These are phyloP conservation scores for Plicaturopsis crispa DNA, from an alignment of 768 basidiomycete genomes.

Conservation along the genomic window DNA sequence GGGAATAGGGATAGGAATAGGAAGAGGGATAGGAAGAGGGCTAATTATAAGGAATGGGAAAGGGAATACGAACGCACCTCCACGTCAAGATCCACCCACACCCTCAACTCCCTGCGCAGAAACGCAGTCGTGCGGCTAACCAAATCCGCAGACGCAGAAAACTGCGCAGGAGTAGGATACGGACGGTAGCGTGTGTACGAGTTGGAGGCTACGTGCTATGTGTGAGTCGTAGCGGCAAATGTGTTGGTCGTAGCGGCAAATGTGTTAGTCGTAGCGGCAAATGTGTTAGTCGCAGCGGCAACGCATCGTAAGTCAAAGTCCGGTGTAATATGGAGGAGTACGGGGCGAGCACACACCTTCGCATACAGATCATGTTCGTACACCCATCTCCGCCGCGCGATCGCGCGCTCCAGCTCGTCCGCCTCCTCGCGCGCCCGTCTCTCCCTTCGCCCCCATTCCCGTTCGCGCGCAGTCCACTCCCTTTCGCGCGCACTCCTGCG, in stretches of 20 bases:
- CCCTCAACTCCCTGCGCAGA: slow-evolving; percentile 75
- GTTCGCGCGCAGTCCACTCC: slow-evolving; percentile 29
- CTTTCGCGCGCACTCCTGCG: slow-evolving; percentile 21
- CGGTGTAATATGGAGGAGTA: background rate
- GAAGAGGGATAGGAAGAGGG: background rate
- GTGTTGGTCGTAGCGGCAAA: background rate
- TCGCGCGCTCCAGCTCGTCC: slow-evolving; percentile 70
- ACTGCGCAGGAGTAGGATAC: slow-evolving; percentile 80
- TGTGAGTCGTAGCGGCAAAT: background rate
- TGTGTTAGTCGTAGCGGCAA: background rate
- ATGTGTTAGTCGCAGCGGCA: background rate
- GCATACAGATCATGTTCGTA: slow-evolving; percentile 77
- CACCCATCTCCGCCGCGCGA: slow-evolving; percentile 69
- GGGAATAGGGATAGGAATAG: slow-evolving; percentile 1
- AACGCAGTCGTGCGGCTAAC: slow-evolving; percentile 75
- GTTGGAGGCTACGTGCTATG: slow-evolving; percentile 88
- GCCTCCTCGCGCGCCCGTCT: slow-evolving; percentile 44
- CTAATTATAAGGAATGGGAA: background rate
- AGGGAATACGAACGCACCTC: slow-evolving; percentile 44
- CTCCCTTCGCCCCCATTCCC: slow-evolving; percentile 50
- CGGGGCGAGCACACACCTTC: slow-evolving; percentile 48
- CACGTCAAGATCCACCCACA: slow-evolving; percentile 87
- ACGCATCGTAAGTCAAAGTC: background rate
- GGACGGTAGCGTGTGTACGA: slow-evolving; percentile 81
- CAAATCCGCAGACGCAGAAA: slow-evolving; percentile 67